phyloP scores from a whole-genome alignment of 495 filamentous ascomycete species.

The Alectoria sarmentosa region DNA sequence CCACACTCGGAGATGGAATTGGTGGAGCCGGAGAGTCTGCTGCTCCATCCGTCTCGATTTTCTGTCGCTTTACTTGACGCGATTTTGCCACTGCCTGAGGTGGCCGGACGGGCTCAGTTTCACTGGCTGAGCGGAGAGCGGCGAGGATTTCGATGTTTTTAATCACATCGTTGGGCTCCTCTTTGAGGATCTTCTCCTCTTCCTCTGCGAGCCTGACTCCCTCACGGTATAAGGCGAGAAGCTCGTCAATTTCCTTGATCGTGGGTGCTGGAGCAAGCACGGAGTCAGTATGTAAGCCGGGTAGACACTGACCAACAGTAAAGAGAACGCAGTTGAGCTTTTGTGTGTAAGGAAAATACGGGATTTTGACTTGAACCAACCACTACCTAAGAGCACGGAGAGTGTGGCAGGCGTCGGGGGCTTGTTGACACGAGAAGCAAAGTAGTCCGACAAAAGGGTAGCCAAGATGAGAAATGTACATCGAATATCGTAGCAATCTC shows the following conservation, averaged over 20 bases:
- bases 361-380: not conserved
- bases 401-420: not conserved
- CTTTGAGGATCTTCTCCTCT: conserved; percentile 49
- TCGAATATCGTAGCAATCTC: not conserved
- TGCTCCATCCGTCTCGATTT: conserved; percentile 63
- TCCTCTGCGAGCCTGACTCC: conserved; percentile 58
- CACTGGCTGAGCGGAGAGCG: conserved; percentile 50
- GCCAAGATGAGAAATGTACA: not conserved
- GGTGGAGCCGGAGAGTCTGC: conserved; percentile 51
- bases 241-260: conserved; percentile 30
- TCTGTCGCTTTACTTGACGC: conserved; percentile 50
- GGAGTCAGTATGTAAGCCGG: not conserved
- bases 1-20: conserved; percentile 50
- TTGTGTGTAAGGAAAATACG: not conserved
- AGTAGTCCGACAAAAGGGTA: not conserved
- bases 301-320: not conserved
- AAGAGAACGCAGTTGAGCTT: not conserved
- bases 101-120: conserved; percentile 44
- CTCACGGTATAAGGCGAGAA: conserved; percentile 55
- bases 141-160: conserved; percentile 53
- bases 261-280: conserved; percentile 13
- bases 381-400: not conserved
- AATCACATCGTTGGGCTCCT: conserved; percentile 52
- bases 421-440: not conserved
- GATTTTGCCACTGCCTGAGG: conserved; percentile 45